phyloP scores from a whole-genome alignment of 805 yeast genomes.

The Candida coleopterorum region DNA sequence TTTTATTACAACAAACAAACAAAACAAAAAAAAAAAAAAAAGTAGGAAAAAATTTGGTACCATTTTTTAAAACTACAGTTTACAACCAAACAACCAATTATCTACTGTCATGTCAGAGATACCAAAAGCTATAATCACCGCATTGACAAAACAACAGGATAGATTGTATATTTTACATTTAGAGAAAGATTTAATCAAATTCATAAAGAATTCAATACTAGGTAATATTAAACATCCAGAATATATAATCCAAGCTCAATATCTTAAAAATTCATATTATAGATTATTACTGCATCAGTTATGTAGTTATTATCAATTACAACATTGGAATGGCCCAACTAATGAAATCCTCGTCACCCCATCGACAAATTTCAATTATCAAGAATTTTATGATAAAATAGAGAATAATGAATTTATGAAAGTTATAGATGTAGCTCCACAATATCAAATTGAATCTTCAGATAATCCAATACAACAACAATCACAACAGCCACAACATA shows the following conservation, averaged over 20 bases:
- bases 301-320: conserved; percentile 60
- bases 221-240: conserved; percentile 6
- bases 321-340: conserved; percentile 37
- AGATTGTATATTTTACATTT: conserved; percentile 16
- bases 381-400: conserved; percentile 4
- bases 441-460: conserved; percentile 4
- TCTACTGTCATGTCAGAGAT: conserved; percentile 4
- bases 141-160: conserved; percentile 18
- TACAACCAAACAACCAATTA: no score
- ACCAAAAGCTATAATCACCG: conserved; percentile 16
- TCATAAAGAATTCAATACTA: conserved; percentile 14
- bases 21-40: neutral
- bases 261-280: conserved; percentile 63
- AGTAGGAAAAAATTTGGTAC: no score
- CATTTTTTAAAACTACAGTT: neutral
- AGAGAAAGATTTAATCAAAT: conserved; percentile 17
- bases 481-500: neutral
- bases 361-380: conserved; percentile 13
- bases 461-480: neutral
- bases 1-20: neutral
- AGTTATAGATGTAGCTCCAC: conserved; percentile 8
- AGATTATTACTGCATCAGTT: conserved; percentile 65
- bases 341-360: conserved; percentile 21
- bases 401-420: conserved; percentile 7
- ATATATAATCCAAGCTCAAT: conserved; percentile 14